These are phyloP conservation scores for Cutaneotrichosporon dermatis DNA, from an alignment of 1,284 basidiomycete genomes.

Conservation along the genomic window DNA sequence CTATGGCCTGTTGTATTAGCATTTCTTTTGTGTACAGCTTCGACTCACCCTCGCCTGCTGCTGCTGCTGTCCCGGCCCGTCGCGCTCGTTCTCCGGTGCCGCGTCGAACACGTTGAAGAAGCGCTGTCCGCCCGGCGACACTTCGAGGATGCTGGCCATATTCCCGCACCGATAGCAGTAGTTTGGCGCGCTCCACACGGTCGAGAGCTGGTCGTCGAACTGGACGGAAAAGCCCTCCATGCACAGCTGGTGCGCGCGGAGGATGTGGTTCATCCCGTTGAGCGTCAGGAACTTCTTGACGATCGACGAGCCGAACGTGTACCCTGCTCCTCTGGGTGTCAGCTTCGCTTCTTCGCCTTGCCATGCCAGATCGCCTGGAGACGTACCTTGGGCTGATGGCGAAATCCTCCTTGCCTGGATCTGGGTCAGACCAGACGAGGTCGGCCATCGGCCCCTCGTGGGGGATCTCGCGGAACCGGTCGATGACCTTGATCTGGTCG, in stretches of 20 bases:
- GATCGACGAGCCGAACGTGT: slow-evolving; percentile 96
- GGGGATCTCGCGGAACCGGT: slow-evolving; percentile 98
- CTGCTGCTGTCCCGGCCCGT: slow-evolving; percentile 48
- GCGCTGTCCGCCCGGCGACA: slow-evolving; percentile 81
- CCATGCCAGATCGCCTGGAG: background rate
- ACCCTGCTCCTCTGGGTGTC: slow-evolving; percentile 79
- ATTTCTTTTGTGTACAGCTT: slow-evolving; percentile 5
- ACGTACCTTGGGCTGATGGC: slow-evolving; percentile 90
- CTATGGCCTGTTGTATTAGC: slow-evolving; percentile 37
- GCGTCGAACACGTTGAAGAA: slow-evolving; percentile 98
- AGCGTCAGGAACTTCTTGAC: slow-evolving; percentile 95
- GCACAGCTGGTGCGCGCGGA: slow-evolving; percentile 96
- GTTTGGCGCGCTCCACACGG: slow-evolving; percentile 98
- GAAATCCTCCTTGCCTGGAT: slow-evolving; percentile 98
- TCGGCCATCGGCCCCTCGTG: slow-evolving; percentile 99
- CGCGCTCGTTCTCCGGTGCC: slow-evolving; percentile 84
- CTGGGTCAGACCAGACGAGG: slow-evolving; percentile 99
- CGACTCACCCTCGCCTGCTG: slow-evolving; percentile 27
- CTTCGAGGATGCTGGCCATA: slow-evolving; percentile 91
- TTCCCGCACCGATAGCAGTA: slow-evolving; percentile 92
- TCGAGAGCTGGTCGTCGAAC: slow-evolving; percentile 91
- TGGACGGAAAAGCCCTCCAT: slow-evolving; percentile 98
- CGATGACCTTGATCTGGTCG: slow-evolving; percentile 98
- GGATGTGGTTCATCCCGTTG: slow-evolving; percentile 95
- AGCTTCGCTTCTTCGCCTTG: background rate